phyloP scores from a whole-genome alignment of 106 monocot genomes.

The Dendrobium huoshanense region DNA sequence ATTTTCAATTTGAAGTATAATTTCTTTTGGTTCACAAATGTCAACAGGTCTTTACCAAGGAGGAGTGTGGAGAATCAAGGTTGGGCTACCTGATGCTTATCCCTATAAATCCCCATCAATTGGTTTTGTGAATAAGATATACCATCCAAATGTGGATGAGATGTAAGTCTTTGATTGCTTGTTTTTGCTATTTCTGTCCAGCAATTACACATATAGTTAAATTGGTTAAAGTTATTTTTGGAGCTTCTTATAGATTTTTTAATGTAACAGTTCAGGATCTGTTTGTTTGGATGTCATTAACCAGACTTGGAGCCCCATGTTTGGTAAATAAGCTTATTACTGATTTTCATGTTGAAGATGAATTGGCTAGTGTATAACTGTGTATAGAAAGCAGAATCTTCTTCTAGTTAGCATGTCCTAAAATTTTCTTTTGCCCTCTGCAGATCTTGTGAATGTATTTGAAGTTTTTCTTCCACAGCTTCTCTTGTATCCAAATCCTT shows the following conservation, averaged over 20 bases:
- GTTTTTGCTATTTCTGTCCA: constrained; percentile 4
- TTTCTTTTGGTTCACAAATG: constrained; percentile 2
- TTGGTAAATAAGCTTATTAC: constrained; percentile 29
- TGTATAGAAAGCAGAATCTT: background rate
- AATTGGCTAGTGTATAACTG: background rate
- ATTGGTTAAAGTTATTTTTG: background rate
- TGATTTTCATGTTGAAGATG: background rate
- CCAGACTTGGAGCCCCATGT: constrained; percentile 76
- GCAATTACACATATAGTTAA: background rate
- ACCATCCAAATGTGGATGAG: constrained; percentile 82
- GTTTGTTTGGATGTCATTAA: constrained; percentile 80
- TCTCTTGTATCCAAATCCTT: constrained; percentile 63
- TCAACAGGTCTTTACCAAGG: constrained; percentile 60
- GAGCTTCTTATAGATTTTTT: background rate
- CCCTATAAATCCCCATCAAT: constrained; percentile 81
- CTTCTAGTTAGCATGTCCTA: background rate
- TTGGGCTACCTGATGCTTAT: constrained; percentile 71
- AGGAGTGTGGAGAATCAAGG: constrained; percentile 69
- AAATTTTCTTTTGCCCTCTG: background rate
- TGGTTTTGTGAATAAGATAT: constrained; percentile 68
- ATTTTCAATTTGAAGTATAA: background rate
- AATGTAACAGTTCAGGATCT: constrained; percentile 36
- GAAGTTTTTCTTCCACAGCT: constrained; percentile 62
- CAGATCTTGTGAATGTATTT: constrained; percentile 73
- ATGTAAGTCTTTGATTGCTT: constrained; percentile 31